Percentiles rank a stretch among this genome's conserved stretches.
These are phyloP conservation scores for Friedmanniomyces simplex DNA, from an alignment of 495 filamentous ascomycete genomes.

Conservation along the genomic window DNA sequence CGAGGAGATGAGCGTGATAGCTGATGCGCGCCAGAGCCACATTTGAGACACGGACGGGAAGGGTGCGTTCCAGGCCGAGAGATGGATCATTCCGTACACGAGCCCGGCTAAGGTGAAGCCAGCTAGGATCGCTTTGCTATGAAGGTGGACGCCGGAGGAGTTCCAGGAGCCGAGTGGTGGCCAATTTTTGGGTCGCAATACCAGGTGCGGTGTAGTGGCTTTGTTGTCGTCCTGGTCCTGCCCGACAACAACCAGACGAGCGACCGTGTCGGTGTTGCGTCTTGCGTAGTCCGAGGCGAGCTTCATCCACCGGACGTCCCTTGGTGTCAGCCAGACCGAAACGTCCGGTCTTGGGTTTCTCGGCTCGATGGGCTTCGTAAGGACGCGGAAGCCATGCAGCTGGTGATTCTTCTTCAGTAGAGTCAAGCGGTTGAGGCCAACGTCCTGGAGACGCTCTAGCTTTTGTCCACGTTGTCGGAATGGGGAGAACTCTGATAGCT, in stretches of 20 bases:
- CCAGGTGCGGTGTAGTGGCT: not conserved
- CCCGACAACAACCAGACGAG: not conserved
- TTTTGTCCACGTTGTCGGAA: not conserved
- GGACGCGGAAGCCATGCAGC: not conserved
- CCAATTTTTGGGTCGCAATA: not conserved
- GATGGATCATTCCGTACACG: not conserved
- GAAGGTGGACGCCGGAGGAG: not conserved
- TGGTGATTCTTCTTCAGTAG: not conserved
- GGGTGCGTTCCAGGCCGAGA: not conserved
- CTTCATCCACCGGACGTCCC: not conserved
- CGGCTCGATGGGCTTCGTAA: not conserved
- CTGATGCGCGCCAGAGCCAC: not conserved
- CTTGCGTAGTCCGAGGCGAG: not conserved
- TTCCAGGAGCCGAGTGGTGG: not conserved
- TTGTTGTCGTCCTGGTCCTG: not conserved
- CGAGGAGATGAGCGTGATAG: not conserved
- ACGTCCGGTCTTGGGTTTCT: not conserved
- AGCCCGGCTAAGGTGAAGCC: not conserved
- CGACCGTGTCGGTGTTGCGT: not conserved
- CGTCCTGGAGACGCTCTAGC: not conserved
- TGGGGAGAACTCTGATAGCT: not conserved
- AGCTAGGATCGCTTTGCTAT: not conserved
- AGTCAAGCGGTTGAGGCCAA: not conserved
- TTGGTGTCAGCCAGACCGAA: not conserved
- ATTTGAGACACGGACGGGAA: not conserved